These are phyloP conservation scores for Echinosophora koreensis DNA, from an alignment of 306 rosid species.

Conservation along the genomic window DNA sequence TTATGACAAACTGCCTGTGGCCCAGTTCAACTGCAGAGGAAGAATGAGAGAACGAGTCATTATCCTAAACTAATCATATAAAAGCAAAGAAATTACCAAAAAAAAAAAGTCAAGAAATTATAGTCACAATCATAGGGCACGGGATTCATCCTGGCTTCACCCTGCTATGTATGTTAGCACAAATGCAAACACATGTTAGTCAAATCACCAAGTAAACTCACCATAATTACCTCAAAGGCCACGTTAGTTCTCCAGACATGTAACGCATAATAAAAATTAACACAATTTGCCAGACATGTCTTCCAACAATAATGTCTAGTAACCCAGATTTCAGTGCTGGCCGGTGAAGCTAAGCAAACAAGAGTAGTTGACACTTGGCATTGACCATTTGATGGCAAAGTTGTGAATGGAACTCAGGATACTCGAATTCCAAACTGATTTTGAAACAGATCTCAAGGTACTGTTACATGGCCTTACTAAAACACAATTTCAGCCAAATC, in stretches of 20 bases:
- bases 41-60: slow-evolving; percentile 9
- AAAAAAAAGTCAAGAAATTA: background rate
- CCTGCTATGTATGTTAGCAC: background rate
- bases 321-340: slow-evolving; percentile 30
- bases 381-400: slow-evolving; percentile 29
- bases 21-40: slow-evolving; percentile 40
- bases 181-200: background rate
- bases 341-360: slow-evolving; percentile 42
- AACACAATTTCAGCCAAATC: slow-evolving; percentile 38
- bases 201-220: slow-evolving; percentile 30
- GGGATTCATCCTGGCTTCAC: slow-evolving; percentile 26
- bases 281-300: slow-evolving; percentile 24
- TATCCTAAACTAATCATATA: slow-evolving; percentile 27
- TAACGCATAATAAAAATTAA: slow-evolving; percentile 1
- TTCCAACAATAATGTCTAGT: slow-evolving; percentile 17
- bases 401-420: slow-evolving; percentile 24
- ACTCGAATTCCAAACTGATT: slow-evolving; percentile 35
- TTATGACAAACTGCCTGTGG: slow-evolving; percentile 26
- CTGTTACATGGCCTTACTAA: slow-evolving; percentile 19
- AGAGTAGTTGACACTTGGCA: slow-evolving; percentile 7
- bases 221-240: slow-evolving; percentile 34
- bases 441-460: background rate
- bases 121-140: background rate
- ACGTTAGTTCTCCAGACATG: slow-evolving; percentile 16
- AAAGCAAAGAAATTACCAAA: background rate